Percentiles rank a stretch among this genome's conserved stretches.
phyloP scores from a whole-genome alignment of 2,329 filamentous ascomycete genomes.

The Colletotrichum kahawae region DNA sequence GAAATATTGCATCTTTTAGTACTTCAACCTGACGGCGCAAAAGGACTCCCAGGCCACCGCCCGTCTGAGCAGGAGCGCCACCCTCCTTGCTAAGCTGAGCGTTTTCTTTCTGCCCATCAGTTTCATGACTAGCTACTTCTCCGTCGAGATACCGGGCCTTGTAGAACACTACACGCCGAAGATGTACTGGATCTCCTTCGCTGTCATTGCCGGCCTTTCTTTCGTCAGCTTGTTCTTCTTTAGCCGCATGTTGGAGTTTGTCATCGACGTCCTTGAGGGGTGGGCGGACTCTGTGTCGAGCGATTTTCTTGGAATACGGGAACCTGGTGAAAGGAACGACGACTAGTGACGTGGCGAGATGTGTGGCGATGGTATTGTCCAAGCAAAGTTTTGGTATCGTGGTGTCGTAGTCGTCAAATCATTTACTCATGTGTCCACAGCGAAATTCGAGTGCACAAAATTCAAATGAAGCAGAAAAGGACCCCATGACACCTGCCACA shows the following conservation, averaged over 20 bases:
- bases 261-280: constrained; percentile 49
- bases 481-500: not conserved
- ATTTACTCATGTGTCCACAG: not conserved
- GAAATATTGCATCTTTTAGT: constrained; percentile 49
- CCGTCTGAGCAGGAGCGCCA: constrained; percentile 72
- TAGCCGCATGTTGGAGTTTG: constrained; percentile 48
- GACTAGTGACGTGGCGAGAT: not conserved
- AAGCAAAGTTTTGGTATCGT: not conserved
- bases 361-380: not conserved
- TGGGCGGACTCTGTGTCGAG: constrained; percentile 25
- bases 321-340: not conserved
- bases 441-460: not conserved
- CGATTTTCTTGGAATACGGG: not conserved
- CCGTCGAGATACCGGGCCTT: constrained; percentile 65
- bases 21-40: constrained; percentile 79
- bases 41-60: constrained; percentile 77
- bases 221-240: constrained; percentile 63
- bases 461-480: not conserved
- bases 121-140: constrained; percentile 78
- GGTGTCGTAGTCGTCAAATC: not conserved
- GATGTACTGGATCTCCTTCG: constrained; percentile 74
- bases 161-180: constrained; percentile 61
- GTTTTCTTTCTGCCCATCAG: constrained; percentile 78
- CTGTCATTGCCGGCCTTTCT: constrained; percentile 64
- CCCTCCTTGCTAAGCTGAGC: constrained; percentile 75